Percentiles rank a stretch among this genome's conserved stretches.
Conservation (phyloP, 768 basidiomycete species). For the Coprinopsis cinerea region DNA sequence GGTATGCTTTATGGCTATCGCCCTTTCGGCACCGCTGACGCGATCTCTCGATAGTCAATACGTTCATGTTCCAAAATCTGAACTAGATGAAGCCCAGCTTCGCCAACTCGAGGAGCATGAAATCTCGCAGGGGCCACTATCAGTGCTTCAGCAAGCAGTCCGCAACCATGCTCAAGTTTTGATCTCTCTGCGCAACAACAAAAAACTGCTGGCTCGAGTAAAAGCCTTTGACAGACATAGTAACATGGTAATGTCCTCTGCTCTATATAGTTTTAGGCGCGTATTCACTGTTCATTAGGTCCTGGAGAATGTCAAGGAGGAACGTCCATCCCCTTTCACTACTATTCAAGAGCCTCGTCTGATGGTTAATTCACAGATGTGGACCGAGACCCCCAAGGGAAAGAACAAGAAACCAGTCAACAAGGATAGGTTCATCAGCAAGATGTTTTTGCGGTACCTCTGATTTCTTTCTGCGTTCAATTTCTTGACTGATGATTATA, state of each 20-base stretch:
- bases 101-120: constrained; percentile 97
- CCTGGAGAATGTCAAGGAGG: constrained; percentile 98
- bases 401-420: constrained; percentile 99
- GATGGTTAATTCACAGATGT: constrained; percentile 64
- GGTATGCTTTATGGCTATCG: constrained; percentile 18
- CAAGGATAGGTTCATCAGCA: constrained; percentile 99
- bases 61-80: constrained; percentile 93
- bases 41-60: constrained; percentile 79
- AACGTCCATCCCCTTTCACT: constrained; percentile 21
- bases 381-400: constrained; percentile 96
- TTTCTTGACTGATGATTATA: constrained; percentile 6
- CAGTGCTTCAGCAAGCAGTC: constrained; percentile 94
- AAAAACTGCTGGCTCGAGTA: constrained; percentile 90
- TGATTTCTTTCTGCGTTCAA: not conserved
- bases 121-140: constrained; percentile 96
- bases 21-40: not conserved
- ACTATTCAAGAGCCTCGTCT: not conserved
- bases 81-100: constrained; percentile 94
- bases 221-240: constrained; percentile 99
- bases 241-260: constrained; percentile 74
- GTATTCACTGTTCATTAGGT: constrained; percentile 45
- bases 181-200: constrained; percentile 96
- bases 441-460: constrained; percentile 88
- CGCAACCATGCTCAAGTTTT: constrained; percentile 97
- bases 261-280: constrained; percentile 6